Percentiles rank a stretch among this genome's conserved stretches.
Evolutionary conservation across 1,284 basidiomycete genomes (phyloP).

Genomic region (Cerrena zonata): DNA sequence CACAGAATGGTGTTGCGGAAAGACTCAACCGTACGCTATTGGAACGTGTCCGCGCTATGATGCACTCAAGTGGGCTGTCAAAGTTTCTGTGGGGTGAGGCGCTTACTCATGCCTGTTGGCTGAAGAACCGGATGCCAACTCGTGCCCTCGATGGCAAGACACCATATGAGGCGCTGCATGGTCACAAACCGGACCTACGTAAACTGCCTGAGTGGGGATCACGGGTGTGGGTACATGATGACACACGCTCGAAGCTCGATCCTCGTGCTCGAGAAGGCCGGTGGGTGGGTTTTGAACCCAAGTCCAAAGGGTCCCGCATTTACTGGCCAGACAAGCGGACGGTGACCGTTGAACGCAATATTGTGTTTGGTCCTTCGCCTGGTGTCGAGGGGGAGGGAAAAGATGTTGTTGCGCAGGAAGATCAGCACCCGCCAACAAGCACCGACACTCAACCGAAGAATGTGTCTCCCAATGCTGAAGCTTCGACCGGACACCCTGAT

Average conservation of each 20-base stretch:
- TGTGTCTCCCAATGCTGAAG: too few relatives aligned
- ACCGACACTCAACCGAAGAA: too few relatives aligned
- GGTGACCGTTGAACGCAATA: slow-evolving; percentile 30
- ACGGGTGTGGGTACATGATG: slow-evolving; percentile 5
- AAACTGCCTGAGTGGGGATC: slow-evolving; percentile 8
- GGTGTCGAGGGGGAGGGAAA: slow-evolving; percentile 1
- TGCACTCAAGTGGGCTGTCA: slow-evolving; percentile 24
- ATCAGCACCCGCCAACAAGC: too few relatives aligned
- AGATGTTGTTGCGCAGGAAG: neutral
- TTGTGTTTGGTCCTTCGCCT: slow-evolving; percentile 9
- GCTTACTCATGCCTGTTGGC: slow-evolving; percentile 27
- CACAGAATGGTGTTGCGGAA: slow-evolving; percentile 37
- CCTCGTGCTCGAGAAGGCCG: slow-evolving; percentile 19
- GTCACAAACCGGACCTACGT: slow-evolving; percentile 24
- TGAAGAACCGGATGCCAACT: slow-evolving; percentile 29
- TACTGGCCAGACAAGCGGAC: slow-evolving; percentile 30
- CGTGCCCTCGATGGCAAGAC: slow-evolving; percentile 22
- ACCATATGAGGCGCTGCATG: slow-evolving; percentile 24
- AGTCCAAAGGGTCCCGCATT: slow-evolving; percentile 28
- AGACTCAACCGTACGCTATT: slow-evolving; percentile 29
- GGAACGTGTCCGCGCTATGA: slow-evolving; percentile 17
- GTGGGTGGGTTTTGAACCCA: slow-evolving; percentile 28
- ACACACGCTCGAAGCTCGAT: slow-evolving; percentile 24
- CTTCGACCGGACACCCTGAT: neutral
- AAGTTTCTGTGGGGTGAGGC: slow-evolving; percentile 36